Evolutionary conservation across 108 stramenopile species (phyloP).

Genomic region (Stephanodiscus triporus): DNA sequence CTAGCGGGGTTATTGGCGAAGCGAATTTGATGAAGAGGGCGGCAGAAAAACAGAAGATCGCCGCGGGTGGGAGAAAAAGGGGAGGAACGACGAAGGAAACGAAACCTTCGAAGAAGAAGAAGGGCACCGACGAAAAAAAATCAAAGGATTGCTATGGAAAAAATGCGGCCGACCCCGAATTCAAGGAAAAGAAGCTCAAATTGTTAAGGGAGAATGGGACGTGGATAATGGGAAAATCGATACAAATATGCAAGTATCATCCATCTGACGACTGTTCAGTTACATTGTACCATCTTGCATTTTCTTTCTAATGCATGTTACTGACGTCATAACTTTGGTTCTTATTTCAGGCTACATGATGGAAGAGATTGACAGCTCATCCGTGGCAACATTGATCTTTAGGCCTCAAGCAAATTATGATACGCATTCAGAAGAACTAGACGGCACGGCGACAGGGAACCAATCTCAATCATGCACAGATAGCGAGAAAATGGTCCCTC

Average conservation of each 20-base stretch:
- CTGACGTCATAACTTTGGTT: not conserved
- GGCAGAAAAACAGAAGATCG: slow-evolving; percentile 11
- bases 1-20: slow-evolving; percentile 23
- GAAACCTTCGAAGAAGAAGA: slow-evolving; percentile 23
- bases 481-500: slow-evolving; percentile 26
- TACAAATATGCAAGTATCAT: slow-evolving; percentile 33
- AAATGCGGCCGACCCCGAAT: not conserved
- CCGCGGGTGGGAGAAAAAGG: slow-evolving; percentile 5
- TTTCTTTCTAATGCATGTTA: not conserved
- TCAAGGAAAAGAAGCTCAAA: slow-evolving; percentile 39
- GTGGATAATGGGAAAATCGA: slow-evolving; percentile 48
- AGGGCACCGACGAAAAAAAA: slow-evolving; percentile 20
- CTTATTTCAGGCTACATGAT: slow-evolving; percentile 27
- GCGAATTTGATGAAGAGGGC: slow-evolving; percentile 25
- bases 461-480: not conserved
- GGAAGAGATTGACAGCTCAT: slow-evolving; percentile 40
- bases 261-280: not conserved
- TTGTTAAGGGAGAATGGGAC: slow-evolving; percentile 35
- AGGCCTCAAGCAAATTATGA: slow-evolving; percentile 1
- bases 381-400: slow-evolving; percentile 22
- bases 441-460: not conserved
- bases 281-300: not conserved
- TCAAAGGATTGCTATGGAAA: slow-evolving; percentile 6
- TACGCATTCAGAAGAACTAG: not conserved
- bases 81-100: slow-evolving; percentile 12